Base-by-base conservation (phyloP, 108 stramenopile genomes). In the Nitzschia sp. region DNA sequence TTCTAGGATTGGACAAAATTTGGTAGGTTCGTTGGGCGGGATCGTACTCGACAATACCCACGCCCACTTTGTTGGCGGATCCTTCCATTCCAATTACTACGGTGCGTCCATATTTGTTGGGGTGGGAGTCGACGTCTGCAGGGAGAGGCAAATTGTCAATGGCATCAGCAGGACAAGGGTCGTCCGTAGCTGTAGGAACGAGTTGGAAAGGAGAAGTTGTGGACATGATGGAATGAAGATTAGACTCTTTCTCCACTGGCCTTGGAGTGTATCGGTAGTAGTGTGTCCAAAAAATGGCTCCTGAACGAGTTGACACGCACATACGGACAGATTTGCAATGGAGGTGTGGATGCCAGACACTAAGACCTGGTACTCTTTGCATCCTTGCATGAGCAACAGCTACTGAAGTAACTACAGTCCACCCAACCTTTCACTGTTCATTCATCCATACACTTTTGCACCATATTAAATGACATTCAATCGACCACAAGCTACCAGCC, bases 21-120 rank as follows among this genome's bases (percentile, higher is more conserved):
- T 76, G 71, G 69, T 98, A 99, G 3, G 51, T 58, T 41, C 24
- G 22, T 7, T n/a, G 25, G 14, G 40, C 19, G n/a, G 84, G 90
- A 69, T 72, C 66, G 78, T 94, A 98, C 48, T 72, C 63, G 0
- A 99, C 69, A 15, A 99, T 67, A 22, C 99, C 99, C 17, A 98
- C 96, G 17, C 97, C 99, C 10, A 96, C 82, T 82, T 99, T 99
- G 87, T 99, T 99, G 52, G 99, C 99, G 24, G 88, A 90, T 10
- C 99, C 99, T 77, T 99, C 99, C 65, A 99, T 98, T 10, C 99
- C 99, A 44, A 98, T 60, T 8, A 94, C 93, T 0, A 89, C 71
- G 34, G 84, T 85, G 15, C 75, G 53, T 29, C 79, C 83, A 24
- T 75, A 51, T 8, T 52, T 63, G 56, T 83, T 79, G 39, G 59